Evolutionary conservation across 345 rosid genomes (phyloP).

Genomic region (Euphorbia tirucalli): DNA sequence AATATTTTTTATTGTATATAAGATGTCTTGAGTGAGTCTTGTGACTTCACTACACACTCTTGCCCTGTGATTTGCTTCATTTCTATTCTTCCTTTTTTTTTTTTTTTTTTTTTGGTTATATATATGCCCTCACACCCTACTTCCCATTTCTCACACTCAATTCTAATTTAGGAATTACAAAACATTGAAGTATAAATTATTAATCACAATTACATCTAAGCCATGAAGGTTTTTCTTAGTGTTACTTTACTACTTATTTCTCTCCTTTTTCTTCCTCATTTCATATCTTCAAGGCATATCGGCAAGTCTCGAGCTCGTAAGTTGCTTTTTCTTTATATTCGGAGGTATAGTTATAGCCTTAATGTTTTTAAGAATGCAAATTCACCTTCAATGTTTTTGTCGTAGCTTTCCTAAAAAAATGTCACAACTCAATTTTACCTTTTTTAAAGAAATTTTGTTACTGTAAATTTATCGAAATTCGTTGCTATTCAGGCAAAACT

Average conservation of each 20-base stretch:
- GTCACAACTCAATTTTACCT: neutral
- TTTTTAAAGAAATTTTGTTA: too few species aligned
- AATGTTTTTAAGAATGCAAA: too few species aligned
- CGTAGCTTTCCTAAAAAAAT: too few species aligned
- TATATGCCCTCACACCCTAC: constrained; percentile 16
- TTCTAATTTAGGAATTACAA: neutral
- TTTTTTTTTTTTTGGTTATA: neutral
- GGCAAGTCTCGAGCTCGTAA: constrained; percentile 33
- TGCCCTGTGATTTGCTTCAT: constrained; percentile 83
- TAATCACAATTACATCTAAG: neutral
- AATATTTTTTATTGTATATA: constrained; percentile 13
- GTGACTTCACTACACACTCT: constrained; percentile 32
- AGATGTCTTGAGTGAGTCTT: constrained; percentile 18
- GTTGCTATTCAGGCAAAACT: too few species aligned
- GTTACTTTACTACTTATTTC: constrained; percentile 28
- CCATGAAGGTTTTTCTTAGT: constrained; percentile 39
- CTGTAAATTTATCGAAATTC: too few species aligned
- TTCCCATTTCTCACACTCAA: neutral
- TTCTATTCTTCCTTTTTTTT: constrained; percentile 17
- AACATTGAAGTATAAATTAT: neutral
- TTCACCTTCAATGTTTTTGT: too few species aligned
- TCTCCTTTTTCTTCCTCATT: constrained; percentile 28
- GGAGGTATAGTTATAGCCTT: too few species aligned
- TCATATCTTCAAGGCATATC: constrained; percentile 38
- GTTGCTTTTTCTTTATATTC: neutral